Evolutionary conservation across 1,139 yeast species (phyloP).

Genomic region (Ogataea hybrid): DNA sequence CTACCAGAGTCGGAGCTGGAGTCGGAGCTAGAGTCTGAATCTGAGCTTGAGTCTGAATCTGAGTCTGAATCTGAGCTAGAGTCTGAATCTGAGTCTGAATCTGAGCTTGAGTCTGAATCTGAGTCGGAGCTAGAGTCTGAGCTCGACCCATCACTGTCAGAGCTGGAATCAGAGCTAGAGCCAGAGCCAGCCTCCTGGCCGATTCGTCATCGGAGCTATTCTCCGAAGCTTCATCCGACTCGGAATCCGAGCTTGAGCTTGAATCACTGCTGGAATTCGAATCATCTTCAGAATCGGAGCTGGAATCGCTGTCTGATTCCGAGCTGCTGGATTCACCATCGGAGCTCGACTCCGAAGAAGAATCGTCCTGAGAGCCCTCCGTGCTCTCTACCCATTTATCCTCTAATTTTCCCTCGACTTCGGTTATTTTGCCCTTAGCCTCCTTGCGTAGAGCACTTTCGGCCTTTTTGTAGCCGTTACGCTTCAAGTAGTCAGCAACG

Average conservation of each 20-base stretch:
- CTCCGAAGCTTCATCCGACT: no score
- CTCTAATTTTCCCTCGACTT: conserved; percentile 17
- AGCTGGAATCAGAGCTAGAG: conserved; percentile 10
- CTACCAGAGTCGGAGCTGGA: conserved; percentile 25
- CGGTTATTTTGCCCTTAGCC: conserved; percentile 15
- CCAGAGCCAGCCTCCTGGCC: background rate
- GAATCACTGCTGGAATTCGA: conserved; percentile 6
- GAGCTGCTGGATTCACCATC: conserved; percentile 6
- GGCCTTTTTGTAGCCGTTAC: conserved; percentile 38
- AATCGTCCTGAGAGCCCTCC: conserved; percentile 1
- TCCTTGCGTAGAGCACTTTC: conserved; percentile 41
- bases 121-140: conserved; percentile 10
- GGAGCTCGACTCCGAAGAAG: conserved; percentile 1
- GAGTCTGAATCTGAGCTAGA: background rate
- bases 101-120: background rate
- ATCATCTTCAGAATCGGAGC: conserved; percentile 4
- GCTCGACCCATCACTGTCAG: conserved; percentile 4
- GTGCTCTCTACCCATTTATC: conserved; percentile 10
- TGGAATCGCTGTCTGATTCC: background rate
- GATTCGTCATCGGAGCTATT: no score
- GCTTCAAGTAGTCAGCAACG: conserved; percentile 31
- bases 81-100: conserved; percentile 13
- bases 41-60: conserved; percentile 13
- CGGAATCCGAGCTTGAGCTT: background rate
- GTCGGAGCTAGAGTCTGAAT: conserved; percentile 8